Evolutionary conservation across 148 eudicot species (phyloP), one percentile per base, ranked within the genome.

Genomic region (Selenicereus undatus): DNA sequence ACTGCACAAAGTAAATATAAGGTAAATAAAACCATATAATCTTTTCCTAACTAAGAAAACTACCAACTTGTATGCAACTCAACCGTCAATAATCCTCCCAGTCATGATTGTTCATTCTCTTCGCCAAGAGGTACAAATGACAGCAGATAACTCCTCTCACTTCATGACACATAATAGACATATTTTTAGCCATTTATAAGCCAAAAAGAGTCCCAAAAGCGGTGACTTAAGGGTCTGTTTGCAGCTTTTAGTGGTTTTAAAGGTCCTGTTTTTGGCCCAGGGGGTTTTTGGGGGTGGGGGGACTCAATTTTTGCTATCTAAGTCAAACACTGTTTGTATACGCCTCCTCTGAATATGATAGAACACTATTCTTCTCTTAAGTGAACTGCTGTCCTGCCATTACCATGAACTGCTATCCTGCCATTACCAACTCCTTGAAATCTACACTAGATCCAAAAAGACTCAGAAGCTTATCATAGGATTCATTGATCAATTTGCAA

Each of bases 1-100:
- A 94, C 98, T 94, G 87, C 84, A 87, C 21, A 45, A 36, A 88
- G 51, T 42, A 70, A 66, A 81, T 51, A 54, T 26, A 24, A 35
- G 70, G 66, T 56, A 79, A 39, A 22, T 76, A 65, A 30, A 78
- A 32, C 66, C 58, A 65, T 24, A 84, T 39, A 2, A 56, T 24
- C 52, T 48, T 27, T 73, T 58, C 50, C 71, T 27, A 24, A 48
- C 16, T 78, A 73, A 51, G 45, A 60, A 30, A 74, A 29, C 22
- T 72, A 20, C 48, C 13, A 43, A 39, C 10, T 52, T 21, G 1
- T 14, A 66, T 2, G 12, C 6, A 71, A 52, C 9, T 22, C 50
- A 2, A 13, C 29, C 39, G 22, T 8, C 8, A 22, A 22, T n/a
- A 20, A 13, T 36, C n/a, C 77, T 73, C 42, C 82, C 45, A 72